Conservation (phyloP, 2,329 filamentous ascomycete genomes). For the Neoscytalidium dimidiatum region DNA sequence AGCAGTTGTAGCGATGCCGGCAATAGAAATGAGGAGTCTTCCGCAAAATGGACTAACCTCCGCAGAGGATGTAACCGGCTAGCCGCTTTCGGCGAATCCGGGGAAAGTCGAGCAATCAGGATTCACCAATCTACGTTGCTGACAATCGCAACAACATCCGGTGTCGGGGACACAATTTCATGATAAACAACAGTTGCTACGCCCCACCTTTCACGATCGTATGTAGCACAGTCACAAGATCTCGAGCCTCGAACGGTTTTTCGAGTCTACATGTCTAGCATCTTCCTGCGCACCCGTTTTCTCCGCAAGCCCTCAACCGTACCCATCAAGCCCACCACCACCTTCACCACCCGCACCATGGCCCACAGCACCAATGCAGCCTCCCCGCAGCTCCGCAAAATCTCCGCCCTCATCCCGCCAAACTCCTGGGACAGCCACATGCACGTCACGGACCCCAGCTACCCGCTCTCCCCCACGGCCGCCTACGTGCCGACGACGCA, state of each 20-base stretch:
- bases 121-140: background rate
- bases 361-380: background rate
- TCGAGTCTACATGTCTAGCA: background rate
- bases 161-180: background rate
- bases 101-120: background rate
- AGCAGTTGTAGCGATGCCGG: background rate
- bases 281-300: background rate
- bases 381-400: background rate
- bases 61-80: background rate
- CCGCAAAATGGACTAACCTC: background rate
- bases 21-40: background rate
- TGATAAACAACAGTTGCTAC: background rate
- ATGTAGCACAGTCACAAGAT: background rate
- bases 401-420: conserved; percentile 36
- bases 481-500: conserved; percentile 55
- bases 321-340: background rate
- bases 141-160: conserved; percentile 1
- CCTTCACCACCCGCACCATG: background rate
- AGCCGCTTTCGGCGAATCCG: background rate
- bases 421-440: conserved; percentile 64
- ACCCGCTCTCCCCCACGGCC: conserved; percentile 51
- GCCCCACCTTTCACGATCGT: background rate
- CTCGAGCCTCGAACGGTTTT: background rate
- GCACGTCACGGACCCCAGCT: conserved; percentile 62
- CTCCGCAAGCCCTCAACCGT: background rate